A percentile compares a stretch with the other conserved stretches of the same genome.
phyloP scores from a whole-genome alignment of 805 yeast species.

The Nakazawaea pomicola region DNA sequence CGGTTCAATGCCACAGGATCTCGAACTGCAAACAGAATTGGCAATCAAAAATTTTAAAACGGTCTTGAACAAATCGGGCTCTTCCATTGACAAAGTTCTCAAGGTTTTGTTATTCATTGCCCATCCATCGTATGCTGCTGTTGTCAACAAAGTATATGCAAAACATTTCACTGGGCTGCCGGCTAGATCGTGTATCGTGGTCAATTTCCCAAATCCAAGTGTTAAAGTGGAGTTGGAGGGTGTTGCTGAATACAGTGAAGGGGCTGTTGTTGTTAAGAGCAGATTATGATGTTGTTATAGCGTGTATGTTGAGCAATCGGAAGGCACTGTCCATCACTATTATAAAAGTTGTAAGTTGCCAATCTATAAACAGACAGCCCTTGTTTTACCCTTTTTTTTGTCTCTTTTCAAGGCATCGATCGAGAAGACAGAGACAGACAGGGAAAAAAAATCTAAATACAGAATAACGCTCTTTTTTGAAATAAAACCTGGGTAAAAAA shows the following conservation, averaged over 20 bases:
- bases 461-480: no score
- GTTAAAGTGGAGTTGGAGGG: constrained; percentile 47
- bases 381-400: no score
- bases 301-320: no score
- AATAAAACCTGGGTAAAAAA: no score
- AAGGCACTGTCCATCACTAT: no score
- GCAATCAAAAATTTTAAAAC: constrained; percentile 34
- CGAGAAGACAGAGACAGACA: no score
- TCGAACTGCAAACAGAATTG: constrained; percentile 33
- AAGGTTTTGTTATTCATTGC: constrained; percentile 40
- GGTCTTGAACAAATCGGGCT: constrained; percentile 32
- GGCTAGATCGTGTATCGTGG: constrained; percentile 41
- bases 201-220: constrained; percentile 40
- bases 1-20: constrained; percentile 31
- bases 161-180: constrained; percentile 38
- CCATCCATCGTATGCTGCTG: constrained; percentile 31
- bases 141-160: constrained; percentile 36
- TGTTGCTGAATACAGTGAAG: constrained; percentile 29
- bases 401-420: no score
- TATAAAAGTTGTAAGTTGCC: no score
- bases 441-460: no score
- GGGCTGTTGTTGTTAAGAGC: not conserved
- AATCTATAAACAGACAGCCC: no score
- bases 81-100: constrained; percentile 34
- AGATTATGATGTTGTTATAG: no score